Conservation (phyloP, 2,329 filamentous ascomycete genomes). For the Hymenoscyphus linearis region DNA sequence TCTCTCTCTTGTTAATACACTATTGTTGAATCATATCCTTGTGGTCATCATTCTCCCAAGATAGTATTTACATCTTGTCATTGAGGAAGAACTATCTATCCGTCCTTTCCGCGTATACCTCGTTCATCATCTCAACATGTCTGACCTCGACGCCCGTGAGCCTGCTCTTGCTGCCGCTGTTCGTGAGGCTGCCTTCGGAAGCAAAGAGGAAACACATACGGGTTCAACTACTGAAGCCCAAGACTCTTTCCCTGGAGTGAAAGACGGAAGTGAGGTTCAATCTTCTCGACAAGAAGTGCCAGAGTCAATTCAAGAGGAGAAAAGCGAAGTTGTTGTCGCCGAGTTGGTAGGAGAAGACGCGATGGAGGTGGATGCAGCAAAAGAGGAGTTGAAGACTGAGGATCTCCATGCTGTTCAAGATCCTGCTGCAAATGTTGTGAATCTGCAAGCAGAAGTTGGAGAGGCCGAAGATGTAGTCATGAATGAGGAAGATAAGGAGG, state of each 20-base stretch:
- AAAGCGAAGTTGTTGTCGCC: background rate
- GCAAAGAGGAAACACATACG: background rate
- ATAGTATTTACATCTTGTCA: background rate
- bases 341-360: background rate
- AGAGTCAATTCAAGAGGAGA: background rate
- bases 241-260: background rate
- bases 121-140: constrained; percentile 4
- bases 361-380: background rate
- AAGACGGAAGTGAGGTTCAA: background rate
- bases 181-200: constrained; percentile 5
- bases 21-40: background rate
- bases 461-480: background rate
- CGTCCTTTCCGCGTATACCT: background rate
- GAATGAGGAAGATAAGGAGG: background rate
- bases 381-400: background rate
- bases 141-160: constrained; percentile 12
- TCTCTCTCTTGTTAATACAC: background rate
- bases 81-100: background rate
- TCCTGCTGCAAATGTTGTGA: background rate
- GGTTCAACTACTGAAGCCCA: background rate
- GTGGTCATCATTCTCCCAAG: too few relatives aligned
- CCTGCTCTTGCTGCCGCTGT: constrained; percentile 6
- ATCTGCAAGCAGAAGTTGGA: background rate
- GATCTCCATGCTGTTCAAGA: background rate
- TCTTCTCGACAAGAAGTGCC: background rate